A percentile compares a stretch with the other conserved stretches of the same genome.
These are phyloP conservation scores for Aspergillus affinis DNA, from an alignment of 495 filamentous ascomycete genomes.

Conservation along the genomic window DNA sequence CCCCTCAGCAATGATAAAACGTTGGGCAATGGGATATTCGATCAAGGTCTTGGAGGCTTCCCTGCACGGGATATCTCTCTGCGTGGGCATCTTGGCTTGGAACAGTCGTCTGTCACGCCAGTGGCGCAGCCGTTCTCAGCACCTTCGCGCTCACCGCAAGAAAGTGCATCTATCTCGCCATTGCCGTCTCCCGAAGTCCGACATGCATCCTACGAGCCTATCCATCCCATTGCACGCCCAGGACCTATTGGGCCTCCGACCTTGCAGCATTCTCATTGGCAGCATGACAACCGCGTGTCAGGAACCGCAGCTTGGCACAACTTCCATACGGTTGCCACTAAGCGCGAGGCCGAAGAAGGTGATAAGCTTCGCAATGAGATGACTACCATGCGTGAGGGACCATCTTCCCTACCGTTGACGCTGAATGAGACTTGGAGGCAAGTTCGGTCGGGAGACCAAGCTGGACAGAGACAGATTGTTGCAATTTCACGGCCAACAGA, in stretches of 20 bases:
- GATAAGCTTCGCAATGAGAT: constrained; percentile 39
- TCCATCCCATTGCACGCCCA: constrained; percentile 43
- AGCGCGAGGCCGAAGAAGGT: constrained; percentile 44
- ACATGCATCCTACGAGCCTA: constrained; percentile 35
- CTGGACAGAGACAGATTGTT: constrained; percentile 40
- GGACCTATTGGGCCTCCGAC: constrained; percentile 54
- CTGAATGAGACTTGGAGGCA: constrained; percentile 68
- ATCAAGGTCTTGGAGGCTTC: constrained; percentile 56
- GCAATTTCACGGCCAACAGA: constrained; percentile 31
- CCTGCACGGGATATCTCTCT: constrained; percentile 38
- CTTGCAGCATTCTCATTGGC: constrained; percentile 39
- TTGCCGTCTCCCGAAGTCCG: constrained; percentile 39
- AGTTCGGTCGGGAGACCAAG: constrained; percentile 48
- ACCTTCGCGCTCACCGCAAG: constrained; percentile 31
- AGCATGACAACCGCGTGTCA: constrained; percentile 32
- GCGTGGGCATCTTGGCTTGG: constrained; percentile 39
- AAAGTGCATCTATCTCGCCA: constrained; percentile 31
- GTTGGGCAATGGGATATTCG: constrained; percentile 79
- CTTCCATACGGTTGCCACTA: constrained; percentile 41
- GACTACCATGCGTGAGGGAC: constrained; percentile 36
- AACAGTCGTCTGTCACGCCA: constrained; percentile 34
- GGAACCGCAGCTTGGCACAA: constrained; percentile 50
- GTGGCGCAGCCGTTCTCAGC: constrained; percentile 34
- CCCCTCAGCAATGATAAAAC: constrained; percentile 67
- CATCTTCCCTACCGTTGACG: constrained; percentile 38